A percentile compares a stretch with the other conserved stretches of the same genome.
phyloP scores from a whole-genome alignment of 2,329 filamentous ascomycete genomes.

The Aphanoascus verrucosus region DNA sequence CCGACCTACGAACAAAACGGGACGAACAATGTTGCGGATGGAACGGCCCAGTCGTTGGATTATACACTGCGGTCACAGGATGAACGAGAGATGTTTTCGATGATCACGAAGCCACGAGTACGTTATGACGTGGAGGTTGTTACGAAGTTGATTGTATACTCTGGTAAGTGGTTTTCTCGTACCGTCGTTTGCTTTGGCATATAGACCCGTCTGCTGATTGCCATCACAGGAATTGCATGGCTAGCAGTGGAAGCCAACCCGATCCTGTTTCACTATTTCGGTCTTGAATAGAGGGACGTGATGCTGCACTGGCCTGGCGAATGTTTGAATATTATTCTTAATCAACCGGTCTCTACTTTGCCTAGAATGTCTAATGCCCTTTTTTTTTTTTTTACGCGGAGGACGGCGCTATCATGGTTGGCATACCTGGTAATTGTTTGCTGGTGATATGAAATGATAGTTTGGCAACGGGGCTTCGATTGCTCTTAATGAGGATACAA shows the following conservation, averaged over 20 bases:
- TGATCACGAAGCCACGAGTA: conserved; percentile 73
- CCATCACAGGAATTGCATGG: conserved; percentile 61
- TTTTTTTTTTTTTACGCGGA: no score
- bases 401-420: no score
- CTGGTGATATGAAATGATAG: no score
- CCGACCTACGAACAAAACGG: conserved; percentile 30
- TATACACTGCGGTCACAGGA: conserved; percentile 33
- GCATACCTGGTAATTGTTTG: no score
- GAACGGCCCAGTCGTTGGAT: conserved; percentile 16
- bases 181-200: background rate
- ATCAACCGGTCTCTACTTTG: no score
- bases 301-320: background rate
- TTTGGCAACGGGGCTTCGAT: no score
- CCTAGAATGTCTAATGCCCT: no score
- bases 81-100: conserved; percentile 72
- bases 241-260: conserved; percentile 67
- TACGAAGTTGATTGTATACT: conserved; percentile 90
- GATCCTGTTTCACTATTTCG: conserved; percentile 56
- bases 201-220: conserved; percentile 10
- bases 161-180: conserved; percentile 49
- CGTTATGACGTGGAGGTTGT: conserved; percentile 98
- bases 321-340: background rate
- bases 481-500: no score
- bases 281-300: conserved; percentile 23
- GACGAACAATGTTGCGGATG: conserved; percentile 23